These are phyloP conservation scores for Fragaria nilgerrensis DNA, from an alignment of 306 rosid species.

Conservation along the genomic window DNA sequence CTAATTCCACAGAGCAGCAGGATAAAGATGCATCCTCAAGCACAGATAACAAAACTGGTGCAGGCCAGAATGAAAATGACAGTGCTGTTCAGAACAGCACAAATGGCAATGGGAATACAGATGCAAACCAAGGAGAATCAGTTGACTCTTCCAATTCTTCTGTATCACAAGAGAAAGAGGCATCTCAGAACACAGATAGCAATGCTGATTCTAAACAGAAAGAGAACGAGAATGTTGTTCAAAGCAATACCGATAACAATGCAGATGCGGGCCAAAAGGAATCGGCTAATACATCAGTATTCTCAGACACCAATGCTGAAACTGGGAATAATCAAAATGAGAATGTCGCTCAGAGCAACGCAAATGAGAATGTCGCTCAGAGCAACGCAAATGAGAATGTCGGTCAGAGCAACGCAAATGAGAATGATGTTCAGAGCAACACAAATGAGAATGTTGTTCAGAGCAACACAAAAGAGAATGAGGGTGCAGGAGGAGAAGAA, in stretches of 20 bases:
- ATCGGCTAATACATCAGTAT: constrained; percentile 23
- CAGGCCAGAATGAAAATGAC: constrained; percentile 35
- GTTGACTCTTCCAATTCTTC: constrained; percentile 21
- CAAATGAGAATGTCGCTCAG: constrained; percentile 12
- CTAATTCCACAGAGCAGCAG: constrained; percentile 45
- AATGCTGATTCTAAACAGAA: constrained; percentile 33
- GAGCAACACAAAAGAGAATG: constrained; percentile 31
- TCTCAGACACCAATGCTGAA: constrained; percentile 38
- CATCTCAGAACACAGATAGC: constrained; percentile 22
- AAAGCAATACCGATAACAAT: constrained; percentile 24
- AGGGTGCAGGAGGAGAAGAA: constrained; percentile 31
- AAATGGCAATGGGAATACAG: constrained; percentile 25
- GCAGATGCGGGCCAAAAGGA: constrained; percentile 39
- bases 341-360: constrained; percentile 16
- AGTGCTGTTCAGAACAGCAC: constrained; percentile 36
- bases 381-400: background rate
- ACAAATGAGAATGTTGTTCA: constrained; percentile 24
- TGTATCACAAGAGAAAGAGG: constrained; percentile 20
- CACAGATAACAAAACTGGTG: constrained; percentile 31
- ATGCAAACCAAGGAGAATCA: constrained; percentile 39
- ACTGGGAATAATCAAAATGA: constrained; percentile 33
- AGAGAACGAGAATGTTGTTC: constrained; percentile 33
- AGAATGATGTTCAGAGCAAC: background rate
- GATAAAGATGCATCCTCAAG: constrained; percentile 47
- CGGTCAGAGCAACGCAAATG: background rate